Conservation (phyloP, 352 stramenopile species). For the Phytophthora pinifolia region DNA sequence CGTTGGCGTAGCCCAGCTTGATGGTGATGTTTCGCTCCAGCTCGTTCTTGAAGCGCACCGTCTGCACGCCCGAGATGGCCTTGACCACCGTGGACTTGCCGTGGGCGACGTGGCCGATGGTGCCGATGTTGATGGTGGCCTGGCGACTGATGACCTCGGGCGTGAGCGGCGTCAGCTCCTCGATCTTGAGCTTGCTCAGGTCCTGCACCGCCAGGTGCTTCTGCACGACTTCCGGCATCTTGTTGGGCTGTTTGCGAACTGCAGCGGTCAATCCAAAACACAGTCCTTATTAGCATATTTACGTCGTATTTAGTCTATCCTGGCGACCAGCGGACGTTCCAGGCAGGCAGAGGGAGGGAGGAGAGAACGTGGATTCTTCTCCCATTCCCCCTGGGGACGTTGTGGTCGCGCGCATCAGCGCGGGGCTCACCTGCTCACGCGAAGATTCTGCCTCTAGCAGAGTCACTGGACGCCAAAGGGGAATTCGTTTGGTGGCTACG, state of each 20-base stretch:
- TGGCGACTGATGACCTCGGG: slow-evolving; percentile 97
- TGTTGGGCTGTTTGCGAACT: background rate
- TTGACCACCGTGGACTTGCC: slow-evolving; percentile 99
- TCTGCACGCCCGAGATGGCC: slow-evolving; percentile 99
- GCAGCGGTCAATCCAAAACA: too few species aligned
- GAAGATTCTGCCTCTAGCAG: slow-evolving; percentile 29
- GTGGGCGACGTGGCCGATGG: slow-evolving; percentile 99
- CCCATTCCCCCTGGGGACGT: too few species aligned
- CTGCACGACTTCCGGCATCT: slow-evolving; percentile 69
- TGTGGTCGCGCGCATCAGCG: too few species aligned
- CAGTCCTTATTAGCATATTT: too few species aligned
- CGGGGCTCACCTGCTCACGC: slow-evolving; percentile 27
- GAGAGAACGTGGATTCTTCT: too few species aligned
- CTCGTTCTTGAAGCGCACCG: slow-evolving; percentile 98
- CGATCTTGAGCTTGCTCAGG: slow-evolving; percentile 94
- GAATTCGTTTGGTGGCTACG: slow-evolving; percentile 36
- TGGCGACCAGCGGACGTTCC: too few species aligned
- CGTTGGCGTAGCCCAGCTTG: slow-evolving; percentile 99
- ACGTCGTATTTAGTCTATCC: too few species aligned
- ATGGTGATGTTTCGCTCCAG: slow-evolving; percentile 99
- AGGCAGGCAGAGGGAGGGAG: too few species aligned
- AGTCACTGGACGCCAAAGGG: slow-evolving; percentile 35
- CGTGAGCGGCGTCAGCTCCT: slow-evolving; percentile 96
- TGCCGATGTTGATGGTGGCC: slow-evolving; percentile 99
- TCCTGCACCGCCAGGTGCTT: slow-evolving; percentile 92